Evolutionary conservation across 768 basidiomycete genomes (phyloP).

Genomic region (Trametes cinnabarina): DNA sequence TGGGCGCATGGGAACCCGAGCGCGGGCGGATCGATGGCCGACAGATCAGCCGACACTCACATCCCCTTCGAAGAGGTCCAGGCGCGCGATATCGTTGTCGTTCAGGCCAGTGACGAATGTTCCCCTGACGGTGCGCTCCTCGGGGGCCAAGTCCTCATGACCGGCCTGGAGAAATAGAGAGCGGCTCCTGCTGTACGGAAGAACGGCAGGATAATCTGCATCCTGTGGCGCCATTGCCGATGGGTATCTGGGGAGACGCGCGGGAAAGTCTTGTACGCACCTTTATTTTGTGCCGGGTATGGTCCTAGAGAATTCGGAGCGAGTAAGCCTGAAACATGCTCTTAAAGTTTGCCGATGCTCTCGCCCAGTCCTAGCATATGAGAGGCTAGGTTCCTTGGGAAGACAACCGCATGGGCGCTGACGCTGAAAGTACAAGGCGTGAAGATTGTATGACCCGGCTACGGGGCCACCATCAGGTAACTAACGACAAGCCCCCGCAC

Average conservation of each 20-base stretch:
- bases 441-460: background rate
- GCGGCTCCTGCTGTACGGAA: constrained; percentile 54
- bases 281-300: constrained; percentile 79
- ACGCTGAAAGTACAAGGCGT: background rate
- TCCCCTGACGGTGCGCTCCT: constrained; percentile 75
- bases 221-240: constrained; percentile 33
- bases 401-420: background rate
- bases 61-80: constrained; percentile 83
- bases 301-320: constrained; percentile 44
- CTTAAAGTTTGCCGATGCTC: background rate
- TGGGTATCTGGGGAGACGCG: background rate
- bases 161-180: constrained; percentile 39
- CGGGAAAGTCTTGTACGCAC: constrained; percentile 33
- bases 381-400: background rate
- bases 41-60: constrained; percentile 40
- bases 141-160: constrained; percentile 43
- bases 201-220: constrained; percentile 82
- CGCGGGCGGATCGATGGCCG: background rate
- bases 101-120: constrained; percentile 75
- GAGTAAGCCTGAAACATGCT: background rate
- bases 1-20: background rate
- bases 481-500: background rate
- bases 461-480: background rate
- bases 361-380: background rate
- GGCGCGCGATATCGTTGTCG: constrained; percentile 52